phyloP scores from a whole-genome alignment of 2,329 filamentous ascomycete genomes.

The Alternaria consortialis region DNA sequence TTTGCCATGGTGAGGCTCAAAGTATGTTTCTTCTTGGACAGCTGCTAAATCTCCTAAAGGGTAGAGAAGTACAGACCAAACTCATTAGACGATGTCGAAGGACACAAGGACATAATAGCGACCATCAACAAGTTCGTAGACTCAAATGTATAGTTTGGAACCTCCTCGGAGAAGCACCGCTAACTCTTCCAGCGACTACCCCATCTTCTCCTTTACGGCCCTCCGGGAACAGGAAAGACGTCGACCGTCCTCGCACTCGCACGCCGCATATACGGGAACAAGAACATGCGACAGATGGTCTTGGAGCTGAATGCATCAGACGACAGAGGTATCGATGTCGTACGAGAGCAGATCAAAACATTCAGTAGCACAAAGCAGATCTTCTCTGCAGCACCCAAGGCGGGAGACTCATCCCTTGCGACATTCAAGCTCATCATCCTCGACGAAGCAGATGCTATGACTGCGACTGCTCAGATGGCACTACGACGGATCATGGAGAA shows the following conservation, averaged over 20 bases:
- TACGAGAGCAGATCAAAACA: conserved; percentile 96
- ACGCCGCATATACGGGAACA: conserved; percentile 86
- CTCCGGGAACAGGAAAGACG: conserved; percentile 96
- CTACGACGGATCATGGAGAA: conserved; percentile 98
- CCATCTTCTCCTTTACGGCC: conserved; percentile 95
- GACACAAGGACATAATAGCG: conserved; percentile 94
- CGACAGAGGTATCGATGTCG: conserved; percentile 96
- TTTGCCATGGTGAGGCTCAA: conserved; percentile 77
- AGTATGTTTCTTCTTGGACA: rapidly evolving
- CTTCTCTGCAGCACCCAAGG: conserved; percentile 71
- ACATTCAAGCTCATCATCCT: conserved; percentile 96
- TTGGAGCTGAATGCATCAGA: conserved; percentile 97
- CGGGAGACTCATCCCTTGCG: conserved; percentile 65
- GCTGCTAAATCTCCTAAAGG: conserved; percentile 59
- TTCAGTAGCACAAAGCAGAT: conserved; percentile 99
- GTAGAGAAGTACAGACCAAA: conserved; percentile 96
- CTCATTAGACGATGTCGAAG: conserved; percentile 89
- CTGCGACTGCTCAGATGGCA: conserved; percentile 97
- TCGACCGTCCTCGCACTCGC: conserved; percentile 95
- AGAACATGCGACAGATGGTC: conserved; percentile 98
- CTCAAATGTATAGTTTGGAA: conserved; percentile 69
- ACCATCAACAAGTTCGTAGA: conserved; percentile 99
- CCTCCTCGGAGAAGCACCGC: neutral
- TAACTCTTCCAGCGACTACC: conserved; percentile 71
- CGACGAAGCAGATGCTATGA: conserved; percentile 99